Evolutionary conservation across 1,139 yeast genomes (phyloP), one percentile per base, ranked within the genome.

Genomic region (Hansenula lynferdii): DNA sequence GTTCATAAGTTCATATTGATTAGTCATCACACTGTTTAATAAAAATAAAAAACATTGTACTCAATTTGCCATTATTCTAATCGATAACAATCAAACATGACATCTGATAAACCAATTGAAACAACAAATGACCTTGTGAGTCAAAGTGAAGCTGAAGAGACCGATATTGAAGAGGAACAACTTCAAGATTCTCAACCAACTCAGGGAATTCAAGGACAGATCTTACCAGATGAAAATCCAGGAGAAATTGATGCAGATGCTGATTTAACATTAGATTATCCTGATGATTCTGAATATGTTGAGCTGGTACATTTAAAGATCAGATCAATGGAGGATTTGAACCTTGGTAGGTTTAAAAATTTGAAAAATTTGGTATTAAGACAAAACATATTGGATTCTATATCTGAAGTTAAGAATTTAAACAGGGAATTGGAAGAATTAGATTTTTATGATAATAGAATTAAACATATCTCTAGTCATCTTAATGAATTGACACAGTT

Each of bases 361-460:
- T 64, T 87, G 43, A 79, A 75, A 53, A 58, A 70, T 3, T 64
- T 92, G 25, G 84, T 92, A 45, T 70, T 94, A 45, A 76, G 99
- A 53, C 96, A 90, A 56, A 94, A 94, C 59, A 65, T 87, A 44
- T 67, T 94, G 33, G 80, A 85, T 25, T 76, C 85, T 16, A 71
- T 90, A 36, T 75, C 80, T 34, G 94, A 80, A 12, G 68, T 89
- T 12, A 86, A 81, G 45, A 75, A 70, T 3, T 58, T 90, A 17
- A 69, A 71, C 2, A 72, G 74, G 21, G 77, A 70, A 1, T 53
- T 92, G 50, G 85, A 77, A 49, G 95, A 89, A 48, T 65, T 94
- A 47, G 98, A 92, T 58, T 69, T 90, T 27, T 94, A 94, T 58
- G 98, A 94, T 61, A 94, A 94, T 62, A 68, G 96, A 50, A 84